phyloP scores from a whole-genome alignment of 176 grass and related monocot genomes.

The Avena sativa region DNA sequence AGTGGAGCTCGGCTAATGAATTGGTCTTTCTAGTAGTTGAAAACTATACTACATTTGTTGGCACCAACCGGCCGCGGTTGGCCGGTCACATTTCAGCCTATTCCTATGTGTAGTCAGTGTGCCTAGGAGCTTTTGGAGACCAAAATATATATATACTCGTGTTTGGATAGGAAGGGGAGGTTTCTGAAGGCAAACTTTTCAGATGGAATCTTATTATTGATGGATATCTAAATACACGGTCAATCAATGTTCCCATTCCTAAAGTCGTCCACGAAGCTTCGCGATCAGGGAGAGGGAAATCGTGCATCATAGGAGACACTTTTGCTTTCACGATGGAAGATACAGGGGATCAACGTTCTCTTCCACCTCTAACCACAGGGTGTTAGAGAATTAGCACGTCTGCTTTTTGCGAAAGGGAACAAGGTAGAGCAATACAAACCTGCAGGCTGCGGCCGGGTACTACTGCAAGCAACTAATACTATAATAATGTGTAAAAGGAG shows the following conservation, averaged over 20 bases:
- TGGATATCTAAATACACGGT: background rate
- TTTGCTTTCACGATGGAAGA: background rate
- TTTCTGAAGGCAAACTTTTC: background rate
- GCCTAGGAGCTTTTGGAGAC: background rate
- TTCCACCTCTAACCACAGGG: too few relatives aligned
- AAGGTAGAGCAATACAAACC: too few relatives aligned
- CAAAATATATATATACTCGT: too few relatives aligned
- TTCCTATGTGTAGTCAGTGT: constrained; percentile 29
- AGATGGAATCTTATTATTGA: too few relatives aligned
- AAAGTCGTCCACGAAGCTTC: background rate
- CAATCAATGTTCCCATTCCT: background rate
- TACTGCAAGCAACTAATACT: too few relatives aligned
- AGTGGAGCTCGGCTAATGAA: background rate
- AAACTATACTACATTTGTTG: background rate
- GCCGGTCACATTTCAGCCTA: constrained; percentile 44
- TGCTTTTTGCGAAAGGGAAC: too few relatives aligned
- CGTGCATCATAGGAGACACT: background rate
- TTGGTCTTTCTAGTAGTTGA: background rate
- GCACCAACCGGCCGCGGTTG: constrained; percentile 38
- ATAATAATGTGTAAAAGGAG: too few relatives aligned
- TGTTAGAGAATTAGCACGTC: too few relatives aligned
- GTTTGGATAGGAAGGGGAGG: background rate
- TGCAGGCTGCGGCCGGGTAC: too few relatives aligned
- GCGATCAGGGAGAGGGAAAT: background rate
- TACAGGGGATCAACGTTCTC: background rate